Evolutionary conservation across 2,329 filamentous ascomycete species (phyloP).

Genomic region (Beauveria brongniartii): DNA sequence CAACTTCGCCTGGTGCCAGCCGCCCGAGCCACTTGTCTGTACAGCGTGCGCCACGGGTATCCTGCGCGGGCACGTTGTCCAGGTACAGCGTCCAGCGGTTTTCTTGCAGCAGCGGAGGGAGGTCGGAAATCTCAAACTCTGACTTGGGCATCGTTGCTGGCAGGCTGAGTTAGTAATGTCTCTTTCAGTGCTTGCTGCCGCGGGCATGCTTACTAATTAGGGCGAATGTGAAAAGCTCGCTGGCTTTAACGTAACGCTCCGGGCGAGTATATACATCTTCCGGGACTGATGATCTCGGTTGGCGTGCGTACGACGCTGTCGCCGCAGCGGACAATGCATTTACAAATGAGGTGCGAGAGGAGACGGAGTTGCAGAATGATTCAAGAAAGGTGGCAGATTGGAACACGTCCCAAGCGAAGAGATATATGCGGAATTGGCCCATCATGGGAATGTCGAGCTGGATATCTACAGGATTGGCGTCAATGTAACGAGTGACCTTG

Average conservation of each 20-base stretch:
- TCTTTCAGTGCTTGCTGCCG: neutral
- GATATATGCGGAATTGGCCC: slow-evolving; percentile 68
- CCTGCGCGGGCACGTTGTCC: slow-evolving; percentile 52
- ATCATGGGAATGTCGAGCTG: slow-evolving; percentile 72
- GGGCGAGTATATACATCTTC: slow-evolving; percentile 60
- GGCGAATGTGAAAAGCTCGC: slow-evolving; percentile 61
- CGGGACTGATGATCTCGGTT: slow-evolving; percentile 47
- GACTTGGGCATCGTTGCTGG: slow-evolving; percentile 53
- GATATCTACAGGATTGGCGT: slow-evolving; percentile 69
- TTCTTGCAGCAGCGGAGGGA: slow-evolving; percentile 53
- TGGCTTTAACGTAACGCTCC: slow-evolving; percentile 60
- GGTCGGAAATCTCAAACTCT: slow-evolving; percentile 56
- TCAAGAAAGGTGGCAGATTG: slow-evolving; percentile 49
- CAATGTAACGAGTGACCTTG: slow-evolving; percentile 65
- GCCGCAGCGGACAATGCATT: slow-evolving; percentile 52
- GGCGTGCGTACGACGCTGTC: slow-evolving; percentile 51
- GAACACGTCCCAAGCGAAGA: slow-evolving; percentile 57
- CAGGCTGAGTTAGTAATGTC: neutral
- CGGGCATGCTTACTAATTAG: slow-evolving; percentile 49
- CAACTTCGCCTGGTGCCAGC: slow-evolving; percentile 48
- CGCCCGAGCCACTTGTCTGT: slow-evolving; percentile 63
- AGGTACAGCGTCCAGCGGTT: slow-evolving; percentile 67
- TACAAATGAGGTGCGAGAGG: slow-evolving; percentile 44
- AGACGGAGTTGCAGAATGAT: slow-evolving; percentile 48
- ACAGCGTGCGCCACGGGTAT: slow-evolving; percentile 44